A percentile compares a stretch with the other conserved stretches of the same genome.
Evolutionary conservation across 164 flowering plant species (phyloP).

Genomic region (Vitis rupestris): DNA sequence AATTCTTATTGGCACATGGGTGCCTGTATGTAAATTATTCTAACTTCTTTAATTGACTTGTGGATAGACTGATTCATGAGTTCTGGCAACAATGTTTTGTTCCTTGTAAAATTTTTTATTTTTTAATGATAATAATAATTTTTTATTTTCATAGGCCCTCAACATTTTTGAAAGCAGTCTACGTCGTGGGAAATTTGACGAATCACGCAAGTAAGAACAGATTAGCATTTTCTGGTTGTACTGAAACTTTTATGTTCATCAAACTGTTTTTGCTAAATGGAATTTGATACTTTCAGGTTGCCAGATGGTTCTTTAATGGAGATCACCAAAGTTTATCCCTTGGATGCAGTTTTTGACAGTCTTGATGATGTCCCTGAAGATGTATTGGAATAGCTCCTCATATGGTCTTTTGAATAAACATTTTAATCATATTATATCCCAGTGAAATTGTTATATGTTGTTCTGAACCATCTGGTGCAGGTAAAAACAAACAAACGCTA

Average conservation of each 20-base stretch:
- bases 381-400: conserved; percentile 34
- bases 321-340: conserved; percentile 78
- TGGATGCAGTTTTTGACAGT: conserved; percentile 91
- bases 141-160: conserved; percentile 43
- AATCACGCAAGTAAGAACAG: conserved; percentile 32
- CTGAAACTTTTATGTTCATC: not conserved
- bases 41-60: not conserved
- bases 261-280: not conserved
- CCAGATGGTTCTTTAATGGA: conserved; percentile 97
- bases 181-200: conserved; percentile 56
- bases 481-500: conserved; percentile 85
- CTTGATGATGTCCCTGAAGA: conserved; percentile 97
- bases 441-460: conserved; percentile 1
- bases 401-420: not conserved
- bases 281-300: conserved; percentile 46
- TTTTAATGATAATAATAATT: not conserved
- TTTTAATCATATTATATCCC: not conserved
- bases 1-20: conserved; percentile 97
- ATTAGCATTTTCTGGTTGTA: not conserved
- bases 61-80: not conserved
- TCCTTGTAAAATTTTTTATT: not conserved
- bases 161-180: conserved; percentile 44
- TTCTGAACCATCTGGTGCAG: conserved; percentile 38
- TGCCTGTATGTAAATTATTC: conserved; percentile 67
- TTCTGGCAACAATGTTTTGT: not conserved